Evolutionary conservation across 2,329 filamentous ascomycete genomes (phyloP), one percentile per base, ranked within the genome.

Genomic region (Exophiala calicioides): DNA sequence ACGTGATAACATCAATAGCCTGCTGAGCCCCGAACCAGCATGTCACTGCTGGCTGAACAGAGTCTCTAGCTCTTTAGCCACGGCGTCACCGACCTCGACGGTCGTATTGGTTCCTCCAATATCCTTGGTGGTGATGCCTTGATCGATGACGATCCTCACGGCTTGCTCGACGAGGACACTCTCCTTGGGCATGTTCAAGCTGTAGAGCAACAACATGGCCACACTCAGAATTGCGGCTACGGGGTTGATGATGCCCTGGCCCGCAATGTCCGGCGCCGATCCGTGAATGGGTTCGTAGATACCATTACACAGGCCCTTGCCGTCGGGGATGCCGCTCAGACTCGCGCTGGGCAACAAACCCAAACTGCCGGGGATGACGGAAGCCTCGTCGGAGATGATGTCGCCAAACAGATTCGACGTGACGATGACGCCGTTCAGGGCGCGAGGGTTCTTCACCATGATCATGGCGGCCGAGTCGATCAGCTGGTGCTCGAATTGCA

Each of bases 281-380:
- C 89, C 90, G 68, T 98, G 91, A 61, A 98, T 97, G 19, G 91
- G 91, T 78, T 97, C 91, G 68, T 95, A 98, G 63, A 97, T 95
- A 60, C 90, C 91, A 66, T 94, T 95, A 65, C 90, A 61, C 44
- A 47, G 47, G 18, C 50, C 56, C 31, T 58, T 60, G 12, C 88
- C 88, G 67, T 94, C 89, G 0, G 91, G 91, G 50, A 95, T 82
- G 30, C 87, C 88, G 57, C 84, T 86, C 65, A 97, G 73, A 69
- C 86, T 93, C 9, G 91, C 91, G 66, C 86, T 91, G 19, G 91
- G 91, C 58, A 95, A 73, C 56, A 97, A 75, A 21, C 93, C 91
- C 59, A 97, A 81, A 61, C 84, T 90, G 12, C 91, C 91, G 3
- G 91, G 89, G 60, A 97, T 97, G 39, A 95, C 90, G 60, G 86